Evolutionary conservation across 805 yeast genomes (phyloP).

Genomic region (Yamadazyma philogaea): DNA sequence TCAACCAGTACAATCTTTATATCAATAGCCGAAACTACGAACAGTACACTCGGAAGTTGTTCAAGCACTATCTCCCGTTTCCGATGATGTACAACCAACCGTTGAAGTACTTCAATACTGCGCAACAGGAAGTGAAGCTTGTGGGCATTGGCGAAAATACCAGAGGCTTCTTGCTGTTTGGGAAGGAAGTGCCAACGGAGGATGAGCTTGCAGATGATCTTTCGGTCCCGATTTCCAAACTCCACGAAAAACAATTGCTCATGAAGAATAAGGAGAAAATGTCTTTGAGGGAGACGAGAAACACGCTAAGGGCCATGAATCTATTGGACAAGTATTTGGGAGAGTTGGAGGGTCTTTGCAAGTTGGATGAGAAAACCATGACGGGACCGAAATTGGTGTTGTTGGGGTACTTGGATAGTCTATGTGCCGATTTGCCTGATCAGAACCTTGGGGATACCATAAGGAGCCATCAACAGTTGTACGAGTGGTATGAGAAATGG

Average conservation of each 20-base stretch:
- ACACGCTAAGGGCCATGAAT: conserved; percentile 27
- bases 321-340: conserved; percentile 9
- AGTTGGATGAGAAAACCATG: not conserved
- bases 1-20: conserved; percentile 52
- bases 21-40: conserved; percentile 50
- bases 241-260: conserved; percentile 37
- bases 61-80: conserved; percentile 55
- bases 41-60: conserved; percentile 52
- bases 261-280: conserved; percentile 31
- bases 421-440: conserved; percentile 12
- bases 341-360: conserved; percentile 8
- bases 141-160: conserved; percentile 28
- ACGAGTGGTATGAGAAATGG: conserved; percentile 5
- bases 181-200: conserved; percentile 10
- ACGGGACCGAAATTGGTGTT: conserved; percentile 10
- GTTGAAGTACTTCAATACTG: conserved; percentile 37
- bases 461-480: conserved; percentile 7
- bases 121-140: conserved; percentile 30
- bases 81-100: conserved; percentile 77
- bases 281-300: conserved; percentile 29
- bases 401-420: conserved; percentile 9
- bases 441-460: conserved; percentile 8
- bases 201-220: conserved; percentile 20
- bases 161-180: conserved; percentile 29
- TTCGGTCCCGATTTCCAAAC: conserved; percentile 29